Evolutionary conservation across 805 yeast genomes (phyloP), one percentile per base, ranked within the genome.

Genomic region (Zygoascus flipseniorum): DNA sequence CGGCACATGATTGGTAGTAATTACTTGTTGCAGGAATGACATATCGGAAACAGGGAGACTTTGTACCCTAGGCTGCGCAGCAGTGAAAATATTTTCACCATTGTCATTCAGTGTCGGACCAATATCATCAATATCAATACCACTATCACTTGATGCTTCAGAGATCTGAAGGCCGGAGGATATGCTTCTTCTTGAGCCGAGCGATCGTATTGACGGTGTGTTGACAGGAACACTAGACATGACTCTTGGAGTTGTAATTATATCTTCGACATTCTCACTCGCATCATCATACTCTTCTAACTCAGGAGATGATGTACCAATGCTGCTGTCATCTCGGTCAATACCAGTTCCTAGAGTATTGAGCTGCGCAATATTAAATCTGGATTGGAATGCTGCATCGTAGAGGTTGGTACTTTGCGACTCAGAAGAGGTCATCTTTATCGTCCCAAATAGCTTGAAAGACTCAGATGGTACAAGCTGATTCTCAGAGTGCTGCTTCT

Each of bases 1-100:
- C 2, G 97, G 89, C 8, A 86, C 78, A 66, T 93, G 99, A 26
- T 77, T 71, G 8, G 41, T 31, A n/a, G 49, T n/a, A 10, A n/a
- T n/a, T 3, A n/a, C 39, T 11, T 42, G 44, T 42, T 42, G 18
- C 20, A 42, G 23, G 16, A 42, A 16, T n/a, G 39, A 35, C 44
- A 5, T n/a, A 8, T 42, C 20, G 9, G 49, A 31, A 16, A n/a
- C 26, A 14, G 11, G 20, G 19, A 13, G 26, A 16, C 28, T 47
- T 5, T 16, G 48, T 10, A 16, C 10, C 14, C 23, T 16, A 6
- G 18, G 11, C 32, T 31, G 31, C 3, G 8, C 18, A 9, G 5
- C 5, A 13, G 8, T 16, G 19, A 19, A 5, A 31, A 18, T 5
- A 35, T 10, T 11, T 3, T 35, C 39, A 35, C 16, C 39, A 13